These are phyloP conservation scores for Apiospora kogelbergensis DNA, from an alignment of 2,329 filamentous ascomycete species.

Conservation along the genomic window DNA sequence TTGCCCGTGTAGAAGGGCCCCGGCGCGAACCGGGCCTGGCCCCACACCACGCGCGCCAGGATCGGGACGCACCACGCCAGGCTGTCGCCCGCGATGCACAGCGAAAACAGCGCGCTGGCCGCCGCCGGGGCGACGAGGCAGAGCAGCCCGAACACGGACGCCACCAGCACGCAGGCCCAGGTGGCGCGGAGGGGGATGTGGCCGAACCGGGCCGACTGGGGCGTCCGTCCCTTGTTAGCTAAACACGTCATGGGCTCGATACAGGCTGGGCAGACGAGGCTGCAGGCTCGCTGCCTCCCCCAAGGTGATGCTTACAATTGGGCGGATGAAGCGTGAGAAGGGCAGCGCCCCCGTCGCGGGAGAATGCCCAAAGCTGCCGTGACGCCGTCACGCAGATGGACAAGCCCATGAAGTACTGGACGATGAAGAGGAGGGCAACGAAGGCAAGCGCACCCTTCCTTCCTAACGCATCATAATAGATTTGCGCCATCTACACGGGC, in stretches of 20 bases:
- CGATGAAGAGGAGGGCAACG: not conserved
- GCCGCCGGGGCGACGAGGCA: not conserved
- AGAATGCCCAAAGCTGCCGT: constrained; percentile 5
- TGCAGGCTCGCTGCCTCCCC: not conserved
- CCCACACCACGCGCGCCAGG: constrained; percentile 1
- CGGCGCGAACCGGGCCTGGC: not conserved
- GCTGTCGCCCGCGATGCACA: not conserved
- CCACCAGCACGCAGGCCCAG: not conserved
- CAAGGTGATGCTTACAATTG: not conserved
- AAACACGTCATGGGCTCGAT: not conserved
- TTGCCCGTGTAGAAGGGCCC: constrained; percentile 7
- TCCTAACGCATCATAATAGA: not conserved
- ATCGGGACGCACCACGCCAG: constrained; percentile 1
- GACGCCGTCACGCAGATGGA: not conserved
- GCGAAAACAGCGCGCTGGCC: not conserved
- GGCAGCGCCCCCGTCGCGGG: not conserved
- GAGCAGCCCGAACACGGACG: not conserved
- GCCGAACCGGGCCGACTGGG: not conserved
- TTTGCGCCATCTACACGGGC: not conserved
- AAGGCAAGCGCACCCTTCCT: not conserved
- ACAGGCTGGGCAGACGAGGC: not conserved
- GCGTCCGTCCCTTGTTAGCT: not conserved
- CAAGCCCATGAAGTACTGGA: constrained; percentile 10
- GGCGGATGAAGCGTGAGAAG: not conserved
- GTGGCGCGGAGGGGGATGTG: constrained; percentile 5